Conservation (phyloP, 495 filamentous ascomycete species). For the Xylaria flabelliformis region DNA sequence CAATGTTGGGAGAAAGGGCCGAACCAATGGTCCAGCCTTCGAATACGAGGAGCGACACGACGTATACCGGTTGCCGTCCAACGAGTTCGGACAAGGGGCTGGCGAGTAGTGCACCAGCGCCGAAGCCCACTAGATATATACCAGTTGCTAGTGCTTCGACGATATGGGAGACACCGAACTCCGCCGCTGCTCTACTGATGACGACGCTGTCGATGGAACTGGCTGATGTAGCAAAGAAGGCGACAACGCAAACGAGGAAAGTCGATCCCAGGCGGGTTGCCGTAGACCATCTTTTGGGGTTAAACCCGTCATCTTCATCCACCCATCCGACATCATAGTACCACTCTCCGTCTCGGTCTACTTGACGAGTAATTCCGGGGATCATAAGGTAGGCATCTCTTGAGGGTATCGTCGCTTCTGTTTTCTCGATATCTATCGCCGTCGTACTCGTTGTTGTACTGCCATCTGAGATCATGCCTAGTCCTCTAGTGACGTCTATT, state of each 20-base stretch:
- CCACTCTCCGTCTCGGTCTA: slow-evolving; percentile 15
- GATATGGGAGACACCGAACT: slow-evolving; percentile 60
- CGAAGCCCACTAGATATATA: slow-evolving; percentile 70
- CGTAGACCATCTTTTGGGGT: slow-evolving; percentile 58
- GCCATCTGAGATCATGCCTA: background rate
- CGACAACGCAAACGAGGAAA: slow-evolving; percentile 54
- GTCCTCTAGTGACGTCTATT: background rate
- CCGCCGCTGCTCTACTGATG: slow-evolving; percentile 49
- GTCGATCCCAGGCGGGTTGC: slow-evolving; percentile 48
- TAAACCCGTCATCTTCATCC: slow-evolving; percentile 51
- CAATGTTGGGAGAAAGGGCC: slow-evolving; percentile 72
- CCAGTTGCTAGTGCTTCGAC: slow-evolving; percentile 61
- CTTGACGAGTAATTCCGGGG: slow-evolving; percentile 10
- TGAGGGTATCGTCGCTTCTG: background rate
- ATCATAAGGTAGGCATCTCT: slow-evolving; percentile 1
- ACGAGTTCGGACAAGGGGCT: slow-evolving; percentile 63
- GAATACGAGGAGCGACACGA: slow-evolving; percentile 71
- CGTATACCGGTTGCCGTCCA: slow-evolving; percentile 70
- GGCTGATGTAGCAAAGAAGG: slow-evolving; percentile 57
- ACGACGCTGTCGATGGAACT: slow-evolving; percentile 59
- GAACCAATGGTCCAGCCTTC: slow-evolving; percentile 76
- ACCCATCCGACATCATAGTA: slow-evolving; percentile 65
- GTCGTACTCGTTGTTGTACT: slow-evolving; percentile 1
- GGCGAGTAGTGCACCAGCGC: slow-evolving; percentile 57
- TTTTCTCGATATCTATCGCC: slow-evolving; percentile 1